Evolutionary conservation across 1,284 basidiomycete genomes (phyloP).

Genomic region (Malassezia psittaci): DNA sequence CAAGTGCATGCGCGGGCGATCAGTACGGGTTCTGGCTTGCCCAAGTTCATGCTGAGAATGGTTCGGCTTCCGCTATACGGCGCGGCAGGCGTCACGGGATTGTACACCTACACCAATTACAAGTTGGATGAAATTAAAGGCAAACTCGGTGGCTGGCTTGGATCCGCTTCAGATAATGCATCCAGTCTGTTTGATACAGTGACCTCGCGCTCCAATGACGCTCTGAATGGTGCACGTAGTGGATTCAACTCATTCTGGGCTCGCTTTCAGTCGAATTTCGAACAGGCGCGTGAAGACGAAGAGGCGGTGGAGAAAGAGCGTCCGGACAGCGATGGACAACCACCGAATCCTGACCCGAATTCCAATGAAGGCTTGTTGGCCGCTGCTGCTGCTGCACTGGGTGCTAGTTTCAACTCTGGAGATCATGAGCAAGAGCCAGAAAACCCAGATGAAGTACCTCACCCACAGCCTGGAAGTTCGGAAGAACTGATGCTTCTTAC

Average conservation of each 20-base stretch:
- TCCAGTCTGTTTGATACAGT: slow-evolving; percentile 23
- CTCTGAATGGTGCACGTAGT: neutral
- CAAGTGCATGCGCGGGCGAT: slow-evolving; percentile 39
- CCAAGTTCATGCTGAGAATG: slow-evolving; percentile 31
- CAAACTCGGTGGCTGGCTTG: slow-evolving; percentile 12
- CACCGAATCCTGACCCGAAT: neutral
- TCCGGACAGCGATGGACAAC: slow-evolving; percentile 14
- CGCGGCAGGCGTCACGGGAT: slow-evolving; percentile 34
- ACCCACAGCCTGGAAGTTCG: slow-evolving; percentile 17
- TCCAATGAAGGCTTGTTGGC: slow-evolving; percentile 7
- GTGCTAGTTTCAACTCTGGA: slow-evolving; percentile 6
- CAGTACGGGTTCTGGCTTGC: slow-evolving; percentile 37
- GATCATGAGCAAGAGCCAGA: slow-evolving; percentile 7
- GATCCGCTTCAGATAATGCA: slow-evolving; percentile 24
- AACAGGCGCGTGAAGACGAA: neutral
- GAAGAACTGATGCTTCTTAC: slow-evolving; percentile 74
- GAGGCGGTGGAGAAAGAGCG: neutral
- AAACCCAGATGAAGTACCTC: neutral
- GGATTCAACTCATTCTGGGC: slow-evolving; percentile 18
- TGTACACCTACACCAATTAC: slow-evolving; percentile 42
- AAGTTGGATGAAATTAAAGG: slow-evolving; percentile 30
- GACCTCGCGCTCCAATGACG: slow-evolving; percentile 9
- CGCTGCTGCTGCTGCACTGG: slow-evolving; percentile 25
- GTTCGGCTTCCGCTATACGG: slow-evolving; percentile 37
- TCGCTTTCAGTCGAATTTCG: slow-evolving; percentile 2